phyloP scores from a whole-genome alignment of 129 eudicot genomes.

The Solidago caesia region DNA sequence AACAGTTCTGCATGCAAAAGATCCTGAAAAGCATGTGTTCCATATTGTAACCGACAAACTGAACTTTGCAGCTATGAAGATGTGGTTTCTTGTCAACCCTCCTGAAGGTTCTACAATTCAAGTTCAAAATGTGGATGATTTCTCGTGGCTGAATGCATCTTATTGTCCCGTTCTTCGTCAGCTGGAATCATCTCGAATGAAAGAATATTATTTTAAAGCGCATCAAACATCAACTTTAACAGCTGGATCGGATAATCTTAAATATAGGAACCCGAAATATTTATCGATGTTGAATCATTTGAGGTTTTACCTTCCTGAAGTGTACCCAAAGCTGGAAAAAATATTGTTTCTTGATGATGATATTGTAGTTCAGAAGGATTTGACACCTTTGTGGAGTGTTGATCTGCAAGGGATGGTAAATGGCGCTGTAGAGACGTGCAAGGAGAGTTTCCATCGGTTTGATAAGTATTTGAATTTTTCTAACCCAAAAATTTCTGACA shows the following conservation, averaged over 20 bases:
- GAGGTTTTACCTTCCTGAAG: slow-evolving; percentile 96
- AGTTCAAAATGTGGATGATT: slow-evolving; percentile 85
- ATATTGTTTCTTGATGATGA: slow-evolving; percentile 95
- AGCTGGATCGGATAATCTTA: slow-evolving; percentile 81
- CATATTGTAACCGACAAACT: slow-evolving; percentile 96
- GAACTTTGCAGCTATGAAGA: slow-evolving; percentile 94
- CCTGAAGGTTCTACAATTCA: slow-evolving; percentile 65
- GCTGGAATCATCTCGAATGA: slow-evolving; percentile 92
- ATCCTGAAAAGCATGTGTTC: slow-evolving; percentile 91
- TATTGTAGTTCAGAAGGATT: slow-evolving; percentile 94
- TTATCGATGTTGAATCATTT: slow-evolving; percentile 93
- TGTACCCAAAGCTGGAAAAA: slow-evolving; percentile 85
- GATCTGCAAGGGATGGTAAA: slow-evolving; percentile 95
- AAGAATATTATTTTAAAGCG: slow-evolving; percentile 89
- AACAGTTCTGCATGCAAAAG: slow-evolving; percentile 78
- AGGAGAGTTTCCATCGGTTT: slow-evolving; percentile 97
- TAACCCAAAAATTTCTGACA: slow-evolving; percentile 76
- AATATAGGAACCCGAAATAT: slow-evolving; percentile 96
- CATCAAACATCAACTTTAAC: slow-evolving; percentile 63
- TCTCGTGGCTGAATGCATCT: slow-evolving; percentile 88
- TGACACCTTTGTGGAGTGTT: slow-evolving; percentile 84
- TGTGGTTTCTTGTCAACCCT: slow-evolving; percentile 93
- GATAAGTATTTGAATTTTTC: slow-evolving; percentile 94
- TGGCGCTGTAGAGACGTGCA: slow-evolving; percentile 99
- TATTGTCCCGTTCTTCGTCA: slow-evolving; percentile 93